Base-by-base conservation (phyloP, 768 basidiomycete genomes). In the Psilocybe subaeruginosa region DNA sequence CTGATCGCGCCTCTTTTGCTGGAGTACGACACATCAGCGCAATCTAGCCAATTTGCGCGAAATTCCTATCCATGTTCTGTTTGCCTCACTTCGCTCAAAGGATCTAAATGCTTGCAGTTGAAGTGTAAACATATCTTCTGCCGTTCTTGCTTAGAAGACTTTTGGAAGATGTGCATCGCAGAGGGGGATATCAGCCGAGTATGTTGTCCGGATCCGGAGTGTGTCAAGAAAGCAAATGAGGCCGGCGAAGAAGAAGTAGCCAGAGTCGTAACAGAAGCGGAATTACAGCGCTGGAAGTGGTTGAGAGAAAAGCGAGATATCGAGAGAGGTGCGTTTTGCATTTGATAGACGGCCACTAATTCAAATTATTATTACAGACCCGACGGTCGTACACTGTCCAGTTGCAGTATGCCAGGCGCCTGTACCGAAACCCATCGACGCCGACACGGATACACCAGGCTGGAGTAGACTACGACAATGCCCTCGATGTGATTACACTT, bases 121-220 rank as follows among this genome's bases (percentile, higher is more conserved):
- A 70, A 77, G 2, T 96, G 94, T 69, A 73, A 74, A 0, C 95
- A 96, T 72, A 82, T 95, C 11, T 96, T 95, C 72, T 97, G 95
- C 71, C 84, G 85, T n/a, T 72, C 82, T 7, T 97, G 95, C 69
- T 73, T 97, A 29, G 79, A 80, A 55, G 88, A 90, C 54, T 95
- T 91, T 70, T 97, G 94, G 94, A 80, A 82, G 47, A 71, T 94
- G 53, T 90, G 89, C 65, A 90, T 97, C 56, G 77, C 75, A 51
- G 93, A 96, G 70, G 95, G 95, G 6, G 87, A 90, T 60, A 77
- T 94, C 12, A 82, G 79, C 31, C 80, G 81, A 17, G 94, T 97
- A 1, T 83, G 89, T 0, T 97, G 95, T 70, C 91, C 95, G 1
- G 89, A 93, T 68, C 85, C 87, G 1, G 79, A 78, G 37, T 97